A percentile compares a stretch with the other conserved stretches of the same genome.
phyloP scores from a whole-genome alignment of 1,139 yeast species.

The Kurtzmaniella natalensis region DNA sequence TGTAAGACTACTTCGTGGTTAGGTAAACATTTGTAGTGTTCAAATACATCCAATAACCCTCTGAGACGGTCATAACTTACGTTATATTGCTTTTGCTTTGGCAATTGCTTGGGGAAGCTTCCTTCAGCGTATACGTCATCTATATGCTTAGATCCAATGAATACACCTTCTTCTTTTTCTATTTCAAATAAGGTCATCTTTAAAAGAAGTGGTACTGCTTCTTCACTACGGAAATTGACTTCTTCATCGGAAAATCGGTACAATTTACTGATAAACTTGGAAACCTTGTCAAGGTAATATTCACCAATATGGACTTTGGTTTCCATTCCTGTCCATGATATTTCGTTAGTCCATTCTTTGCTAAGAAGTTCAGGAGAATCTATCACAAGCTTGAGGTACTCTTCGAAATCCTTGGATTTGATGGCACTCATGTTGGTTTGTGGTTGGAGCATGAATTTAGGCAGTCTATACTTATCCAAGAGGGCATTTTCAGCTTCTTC shows the following conservation, averaged over 20 bases:
- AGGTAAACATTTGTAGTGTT: constrained; percentile 11
- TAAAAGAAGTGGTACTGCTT: constrained; percentile 35
- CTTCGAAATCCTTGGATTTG: constrained; percentile 21
- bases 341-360: neutral
- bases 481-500: constrained; percentile 20
- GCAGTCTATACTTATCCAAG: constrained; percentile 24
- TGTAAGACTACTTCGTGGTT: constrained; percentile 31
- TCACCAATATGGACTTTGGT: neutral
- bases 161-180: constrained; percentile 3
- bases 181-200: constrained; percentile 20
- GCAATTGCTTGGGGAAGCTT: neutral
- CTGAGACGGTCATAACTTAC: constrained; percentile 2
- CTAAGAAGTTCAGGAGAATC: constrained; percentile 26
- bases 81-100: neutral
- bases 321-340: neutral
- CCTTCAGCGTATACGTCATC: constrained; percentile 18
- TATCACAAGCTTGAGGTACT: constrained; percentile 27
- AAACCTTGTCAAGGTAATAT: constrained; percentile 16
- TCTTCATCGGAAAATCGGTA: constrained; percentile 23
- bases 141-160: constrained; percentile 24
- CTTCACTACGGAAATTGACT: constrained; percentile 23
- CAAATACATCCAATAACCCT: constrained; percentile 1
- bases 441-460: constrained; percentile 2
- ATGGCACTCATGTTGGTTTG: neutral
- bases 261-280: constrained; percentile 24